Percentiles rank a stretch among this genome's conserved stretches.
Conservation (phyloP, 495 filamentous ascomycete species). For the Penicillium soppii region DNA sequence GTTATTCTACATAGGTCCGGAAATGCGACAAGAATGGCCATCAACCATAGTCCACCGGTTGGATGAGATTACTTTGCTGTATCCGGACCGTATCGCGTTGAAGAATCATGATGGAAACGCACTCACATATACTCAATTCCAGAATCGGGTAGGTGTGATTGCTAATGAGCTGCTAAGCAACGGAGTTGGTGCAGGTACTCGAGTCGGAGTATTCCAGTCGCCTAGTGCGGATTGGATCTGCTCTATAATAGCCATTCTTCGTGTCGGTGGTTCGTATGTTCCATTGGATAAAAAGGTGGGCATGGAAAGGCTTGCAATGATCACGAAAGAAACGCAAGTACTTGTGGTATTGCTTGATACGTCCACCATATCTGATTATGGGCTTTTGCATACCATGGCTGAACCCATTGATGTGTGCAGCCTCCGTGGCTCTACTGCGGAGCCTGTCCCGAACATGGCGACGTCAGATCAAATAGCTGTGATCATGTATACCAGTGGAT, state of each 20-base stretch:
- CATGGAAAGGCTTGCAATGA: slow-evolving; percentile 25
- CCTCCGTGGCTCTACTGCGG: background rate
- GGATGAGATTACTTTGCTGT: slow-evolving; percentile 18
- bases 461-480: slow-evolving; percentile 19
- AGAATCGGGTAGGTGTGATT: slow-evolving; percentile 8
- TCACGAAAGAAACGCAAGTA: slow-evolving; percentile 24
- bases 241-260: slow-evolving; percentile 53
- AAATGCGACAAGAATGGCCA: slow-evolving; percentile 25
- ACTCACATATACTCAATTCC: slow-evolving; percentile 17
- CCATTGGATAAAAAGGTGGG: slow-evolving; percentile 51
- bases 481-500: slow-evolving; percentile 46
- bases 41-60: slow-evolving; percentile 35
- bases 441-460: background rate
- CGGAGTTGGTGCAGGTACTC: background rate
- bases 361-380: slow-evolving; percentile 1
- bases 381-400: background rate
- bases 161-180: slow-evolving; percentile 13
- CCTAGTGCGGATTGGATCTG: slow-evolving; percentile 43
- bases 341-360: slow-evolving; percentile 15
- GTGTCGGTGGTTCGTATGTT: slow-evolving; percentile 49
- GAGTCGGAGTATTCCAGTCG: slow-evolving; percentile 16
- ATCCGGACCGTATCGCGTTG: slow-evolving; percentile 11
- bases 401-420: slow-evolving; percentile 14
- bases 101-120: slow-evolving; percentile 5
- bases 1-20: slow-evolving; percentile 13